phyloP scores from a whole-genome alignment of 75 land plant species.

The Ceratopteris richardii region DNA sequence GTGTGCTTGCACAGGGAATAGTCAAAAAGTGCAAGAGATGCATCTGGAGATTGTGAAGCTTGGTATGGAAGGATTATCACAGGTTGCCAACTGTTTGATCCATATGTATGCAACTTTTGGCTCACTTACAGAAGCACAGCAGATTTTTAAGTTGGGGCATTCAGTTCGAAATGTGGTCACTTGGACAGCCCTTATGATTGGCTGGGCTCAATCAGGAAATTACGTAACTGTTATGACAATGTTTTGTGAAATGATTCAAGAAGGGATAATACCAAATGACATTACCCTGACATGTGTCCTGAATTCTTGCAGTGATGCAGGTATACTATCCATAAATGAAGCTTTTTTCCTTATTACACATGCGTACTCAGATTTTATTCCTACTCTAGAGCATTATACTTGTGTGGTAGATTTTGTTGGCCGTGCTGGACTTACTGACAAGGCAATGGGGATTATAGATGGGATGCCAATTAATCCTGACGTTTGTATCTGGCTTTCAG shows the following conservation, averaged over 20 bases:
- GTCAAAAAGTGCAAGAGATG: neutral
- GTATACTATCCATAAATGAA: constrained; percentile 3
- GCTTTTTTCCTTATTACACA: constrained; percentile 1
- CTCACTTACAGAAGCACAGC: neutral
- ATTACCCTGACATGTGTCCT: constrained; percentile 4
- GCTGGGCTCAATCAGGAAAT: neutral
- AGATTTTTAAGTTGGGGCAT: neutral
- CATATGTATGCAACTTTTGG: constrained; percentile 4
- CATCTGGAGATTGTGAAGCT: neutral
- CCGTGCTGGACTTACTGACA: constrained; percentile 12
- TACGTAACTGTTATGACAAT: neutral
- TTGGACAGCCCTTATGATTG: neutral
- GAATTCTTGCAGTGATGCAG: constrained; percentile 23
- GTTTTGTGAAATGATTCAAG: neutral
- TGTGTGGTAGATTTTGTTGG: constrained; percentile 21
- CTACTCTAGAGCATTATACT: constrained; percentile 11
- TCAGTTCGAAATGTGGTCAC: constrained; percentile 1
- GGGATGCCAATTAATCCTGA: constrained; percentile 14
- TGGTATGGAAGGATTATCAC: neutral
- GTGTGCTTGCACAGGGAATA: neutral
- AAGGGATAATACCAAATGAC: neutral
- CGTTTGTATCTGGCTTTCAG: neutral
- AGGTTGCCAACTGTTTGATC: neutral
- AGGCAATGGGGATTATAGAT: constrained; percentile 1
- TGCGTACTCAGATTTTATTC: neutral